Base-by-base conservation (phyloP, 495 filamentous ascomycete species). In the Mytilinidion resinicola region DNA sequence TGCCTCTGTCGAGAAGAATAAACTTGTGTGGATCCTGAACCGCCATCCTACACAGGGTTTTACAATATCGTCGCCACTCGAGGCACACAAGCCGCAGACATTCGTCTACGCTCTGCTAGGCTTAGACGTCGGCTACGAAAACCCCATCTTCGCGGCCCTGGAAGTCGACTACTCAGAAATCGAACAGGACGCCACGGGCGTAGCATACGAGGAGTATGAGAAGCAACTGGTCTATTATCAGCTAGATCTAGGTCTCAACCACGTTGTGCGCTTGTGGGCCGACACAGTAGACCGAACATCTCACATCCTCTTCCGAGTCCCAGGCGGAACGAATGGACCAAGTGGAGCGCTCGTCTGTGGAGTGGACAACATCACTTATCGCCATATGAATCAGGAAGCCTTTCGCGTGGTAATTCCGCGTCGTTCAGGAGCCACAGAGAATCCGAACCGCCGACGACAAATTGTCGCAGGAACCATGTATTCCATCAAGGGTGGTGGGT, bases 1-100 rank as follows among this genome's bases (percentile, higher is more conserved):
- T 50, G 89, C 95, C 7, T 90, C 90, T 9, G 79, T 93, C 57
- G 95, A 99, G 74, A 99, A 99, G 82, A 97, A 97, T 74, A 97
- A 97, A 76, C 87, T 99, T 64, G 95, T 97, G 68, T 99, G 97
- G 73, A 92, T 97, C 67, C 79, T 99, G 54, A 96, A 96, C 75
- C 87, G 95, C 39, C 95, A 96, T 74, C 82, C 90, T 38, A 89
- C 96, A 73, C 90, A 89, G 35, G 90, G 96, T 69, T 80, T 97
- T 67, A 93, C 90, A 25, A 97, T 97, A 39, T 99, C 95, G 6
- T 96, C 91, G 14, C 92, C 95, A 1, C 77, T 97, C n/a, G 95
- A 97, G 74, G 95, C 95, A 6, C 93, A 97, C 73, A 95, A 91
- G 71, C 83, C 90, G n/a, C 91, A 95, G 54, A 93, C 89, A 0